Base-by-base conservation (phyloP, 805 yeast genomes). In the Pichia deserticola region DNA sequence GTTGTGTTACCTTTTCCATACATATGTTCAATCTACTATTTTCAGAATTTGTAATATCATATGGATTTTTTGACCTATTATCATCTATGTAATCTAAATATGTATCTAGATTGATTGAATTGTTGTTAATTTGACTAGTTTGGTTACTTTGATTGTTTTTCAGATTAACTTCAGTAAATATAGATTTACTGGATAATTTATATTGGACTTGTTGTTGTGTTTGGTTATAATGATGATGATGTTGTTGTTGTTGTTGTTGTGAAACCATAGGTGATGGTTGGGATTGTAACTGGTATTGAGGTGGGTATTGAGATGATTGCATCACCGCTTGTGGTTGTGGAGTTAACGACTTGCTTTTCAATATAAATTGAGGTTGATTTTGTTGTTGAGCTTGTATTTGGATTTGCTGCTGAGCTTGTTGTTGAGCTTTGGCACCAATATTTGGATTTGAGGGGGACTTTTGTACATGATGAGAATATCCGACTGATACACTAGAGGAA, bases 401-500 rank as follows among this genome's bases (percentile, higher is more conserved):
- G 20, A 33, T 47, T 30, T 13, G 44, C n/a, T n/a, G 43, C 25
- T 39, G 44, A 25, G 11, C 25, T 15, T 29, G 36, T 36, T 34
- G 43, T 30, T 39, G 40, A 30, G 15, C 13, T 42, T 42, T 33
- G 27, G 44, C 28, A 33, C 42, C 42, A 8, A 40, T 40, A 12
- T 39, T 40, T 7, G 44, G 25, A 40, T 36, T 37, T 4, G 43
- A 40, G 20, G 48, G 46, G 8, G 44, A 42, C n/a, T 42, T 42
- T 29, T 39, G 44, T 36, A 38, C 42, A 13, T 40, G 36, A 32
- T 47, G 37, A 25, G 20, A 12, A 6, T 45, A 36, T 15, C 42
- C 44, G 5, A 40, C 10, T 13, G 49, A 47, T 4, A 42, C 35
- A 33, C 34, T 47, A 6, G 49, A 47, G 11, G 49, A 47, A 36